Evolutionary conservation across 1,284 basidiomycete genomes (phyloP).

Genomic region (Phaffia rhodozyma): DNA sequence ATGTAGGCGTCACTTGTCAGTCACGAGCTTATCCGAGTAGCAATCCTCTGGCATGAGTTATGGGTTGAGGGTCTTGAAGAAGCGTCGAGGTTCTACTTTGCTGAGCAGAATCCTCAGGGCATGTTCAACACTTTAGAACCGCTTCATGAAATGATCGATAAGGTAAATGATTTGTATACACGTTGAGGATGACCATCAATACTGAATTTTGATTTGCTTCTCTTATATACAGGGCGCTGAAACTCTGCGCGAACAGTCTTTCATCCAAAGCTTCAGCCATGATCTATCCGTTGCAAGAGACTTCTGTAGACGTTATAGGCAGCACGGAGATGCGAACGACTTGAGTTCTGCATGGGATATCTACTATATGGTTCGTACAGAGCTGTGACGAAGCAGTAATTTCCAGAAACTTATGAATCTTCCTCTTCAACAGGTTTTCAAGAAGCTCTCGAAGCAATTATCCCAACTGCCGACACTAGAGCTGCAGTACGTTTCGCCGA

Average conservation of each 20-base stretch:
- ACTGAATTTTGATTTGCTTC: background rate
- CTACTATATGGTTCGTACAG: slow-evolving; percentile 57
- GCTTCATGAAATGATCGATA: slow-evolving; percentile 84
- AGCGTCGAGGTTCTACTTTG: slow-evolving; percentile 92
- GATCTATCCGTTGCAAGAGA: slow-evolving; percentile 92
- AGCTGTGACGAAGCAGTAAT: background rate
- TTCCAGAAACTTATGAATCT: background rate
- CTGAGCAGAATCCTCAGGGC: slow-evolving; percentile 94
- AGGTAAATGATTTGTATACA: slow-evolving; percentile 41
- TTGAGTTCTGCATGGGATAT: slow-evolving; percentile 99
- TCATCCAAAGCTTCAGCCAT: slow-evolving; percentile 85
- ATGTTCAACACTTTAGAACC: slow-evolving; percentile 95
- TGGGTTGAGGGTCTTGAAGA: slow-evolving; percentile 99
- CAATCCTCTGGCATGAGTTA: slow-evolving; percentile 97
- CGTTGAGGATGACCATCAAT: background rate
- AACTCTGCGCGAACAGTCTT: slow-evolving; percentile 89
- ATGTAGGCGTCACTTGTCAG: slow-evolving; percentile 76
- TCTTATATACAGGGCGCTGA: slow-evolving; percentile 61
- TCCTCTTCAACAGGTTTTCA: slow-evolving; percentile 60
- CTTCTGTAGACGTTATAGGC: slow-evolving; percentile 74
- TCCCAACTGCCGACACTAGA: slow-evolving; percentile 84
- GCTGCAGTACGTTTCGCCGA: slow-evolving; percentile 94
- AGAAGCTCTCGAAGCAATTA: slow-evolving; percentile 89
- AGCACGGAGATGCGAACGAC: slow-evolving; percentile 77
- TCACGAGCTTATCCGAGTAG: slow-evolving; percentile 90